Evolutionary conservation across 371 early-diverging fungal genomes (phyloP).

Genomic region (Rhizomucor pusillus): DNA sequence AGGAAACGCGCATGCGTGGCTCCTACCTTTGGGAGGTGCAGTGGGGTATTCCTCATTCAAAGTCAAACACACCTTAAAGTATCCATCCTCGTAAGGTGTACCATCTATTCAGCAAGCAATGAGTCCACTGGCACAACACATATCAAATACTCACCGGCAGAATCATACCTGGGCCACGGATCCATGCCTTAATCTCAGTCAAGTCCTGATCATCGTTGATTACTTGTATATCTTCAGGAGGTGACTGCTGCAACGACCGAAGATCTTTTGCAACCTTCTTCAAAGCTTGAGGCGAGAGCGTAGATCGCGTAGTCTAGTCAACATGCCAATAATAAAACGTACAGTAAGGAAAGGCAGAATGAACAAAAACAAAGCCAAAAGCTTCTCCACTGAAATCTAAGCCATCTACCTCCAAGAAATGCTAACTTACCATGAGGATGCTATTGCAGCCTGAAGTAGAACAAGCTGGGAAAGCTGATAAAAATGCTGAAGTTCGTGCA

Average conservation of each 20-base stretch:
- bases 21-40: slow-evolving; percentile 71
- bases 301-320: slow-evolving; percentile 29
- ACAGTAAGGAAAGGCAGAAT: too few relatives aligned
- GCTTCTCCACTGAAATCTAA: too few relatives aligned
- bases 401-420: too few relatives aligned
- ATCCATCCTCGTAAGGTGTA: slow-evolving; percentile 81
- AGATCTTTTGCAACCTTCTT: slow-evolving; percentile 64
- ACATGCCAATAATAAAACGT: too few relatives aligned
- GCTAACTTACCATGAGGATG: too few relatives aligned
- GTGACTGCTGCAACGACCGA: slow-evolving; percentile 45
- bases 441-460: too few relatives aligned
- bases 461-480: too few relatives aligned
- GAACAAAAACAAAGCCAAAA: too few relatives aligned
- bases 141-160: neutral
- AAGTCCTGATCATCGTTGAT: slow-evolving; percentile 68
- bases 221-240: slow-evolving; percentile 79
- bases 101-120: slow-evolving; percentile 32
- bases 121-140: neutral
- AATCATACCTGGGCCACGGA: slow-evolving; percentile 78
- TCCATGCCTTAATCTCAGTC: slow-evolving; percentile 78
- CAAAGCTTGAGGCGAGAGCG: slow-evolving; percentile 41
- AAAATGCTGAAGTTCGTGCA: too few relatives aligned
- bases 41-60: slow-evolving; percentile 69
- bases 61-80: slow-evolving; percentile 63
- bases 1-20: neutral